Base-by-base conservation (phyloP, 2,329 filamentous ascomycete genomes). In the Ascosphaera apis region DNA sequence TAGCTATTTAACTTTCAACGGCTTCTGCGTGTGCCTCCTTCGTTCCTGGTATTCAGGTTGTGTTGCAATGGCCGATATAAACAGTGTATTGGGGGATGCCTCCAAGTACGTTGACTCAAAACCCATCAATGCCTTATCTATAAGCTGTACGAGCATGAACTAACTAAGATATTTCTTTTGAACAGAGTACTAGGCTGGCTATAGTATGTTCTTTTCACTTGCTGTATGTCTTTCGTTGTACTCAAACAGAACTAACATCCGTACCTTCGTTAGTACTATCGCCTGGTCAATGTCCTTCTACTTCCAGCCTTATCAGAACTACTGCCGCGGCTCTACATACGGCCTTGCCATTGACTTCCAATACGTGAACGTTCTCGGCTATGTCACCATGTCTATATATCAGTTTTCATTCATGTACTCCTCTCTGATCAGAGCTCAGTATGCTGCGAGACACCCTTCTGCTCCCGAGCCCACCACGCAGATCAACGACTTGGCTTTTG, bases 201-300 rank as follows among this genome's bases (percentile, higher is more conserved):
- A 49, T 84, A 84, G 59, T 62, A 54, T 45, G 57, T 48, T 21
- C 31, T 30, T 15, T 25, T 25, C 18, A 21, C 28, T 35, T 9
- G 11, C 18, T 21, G 4, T 9, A 33, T 12, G 15, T 13, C 13
- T 8, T 8, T 28, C 25, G n/a, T n/a, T 28, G 9, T 13, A 28
- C 25, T 8, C 25, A 9, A 28, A 28, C 25, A 28, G 25, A n/a
- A 28, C 31, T 36, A 6, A 27, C 17, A 15, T 36, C 31, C 28
- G 33, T 17, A 4, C 12, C 34, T n/a, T 15, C 36, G 15, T 40
- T 40, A 62, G 58, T 56, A 75, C 70, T 43, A 43, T 73, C 34
- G 72, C 68, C 54, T 88, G 86, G 86, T 86, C 79, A 9, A 58
- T 75, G 12, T 91, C 82, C 12, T 95, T 93, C 60, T 95, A 95